Base-by-base conservation (phyloP, 2,329 filamentous ascomycete genomes). In the Biscogniauxia mediterranea region DNA sequence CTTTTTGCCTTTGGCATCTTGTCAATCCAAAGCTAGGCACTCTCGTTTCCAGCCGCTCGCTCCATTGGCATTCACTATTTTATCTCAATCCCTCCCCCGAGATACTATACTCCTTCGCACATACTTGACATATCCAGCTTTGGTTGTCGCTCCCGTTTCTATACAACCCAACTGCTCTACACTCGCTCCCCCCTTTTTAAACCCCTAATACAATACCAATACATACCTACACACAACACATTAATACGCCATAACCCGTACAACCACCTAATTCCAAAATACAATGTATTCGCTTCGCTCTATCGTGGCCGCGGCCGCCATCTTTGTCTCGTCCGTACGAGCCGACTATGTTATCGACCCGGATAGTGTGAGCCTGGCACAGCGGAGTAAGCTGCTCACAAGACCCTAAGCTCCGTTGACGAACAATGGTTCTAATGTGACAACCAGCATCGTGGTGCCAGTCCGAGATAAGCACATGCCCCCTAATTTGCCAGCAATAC, bases 401-500 rank as follows among this genome's bases (percentile, higher is more conserved):
- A 20, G 50, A 52, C 19, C 19, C 11, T 13, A 21, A 52, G 17
- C 42, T 49, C 51, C 25, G 52, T n/a, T 58, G 2, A 23, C 13
- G 0, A 3, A 13, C 8, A 28, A 20, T 59, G 25, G 32, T 61
- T 32, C 65, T 69, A 68, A 69, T 55, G 25, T 32, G 38, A 59
- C 59, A 26, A 55, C 2, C 67, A 58, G 85, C 81, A 61, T 70
- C 72, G 11, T 94, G 90, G 90, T 94, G 90, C 75, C 62, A 74
- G 25, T 80, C 82, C 66, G 86, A 93, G 77, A 78, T 71, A 66
- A 80, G 81, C 68, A 82, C 84, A 57, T 93, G 90, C 77, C 90
- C 89, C 13, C 76, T 88, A 66, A 90, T 93, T 76, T 93, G 90
- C 81, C 77, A 85, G 56, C 88, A 92, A 67, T 73, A 72, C 15